Conservation (phyloP, 305 asterid species). For the Fraxinus nigra region DNA sequence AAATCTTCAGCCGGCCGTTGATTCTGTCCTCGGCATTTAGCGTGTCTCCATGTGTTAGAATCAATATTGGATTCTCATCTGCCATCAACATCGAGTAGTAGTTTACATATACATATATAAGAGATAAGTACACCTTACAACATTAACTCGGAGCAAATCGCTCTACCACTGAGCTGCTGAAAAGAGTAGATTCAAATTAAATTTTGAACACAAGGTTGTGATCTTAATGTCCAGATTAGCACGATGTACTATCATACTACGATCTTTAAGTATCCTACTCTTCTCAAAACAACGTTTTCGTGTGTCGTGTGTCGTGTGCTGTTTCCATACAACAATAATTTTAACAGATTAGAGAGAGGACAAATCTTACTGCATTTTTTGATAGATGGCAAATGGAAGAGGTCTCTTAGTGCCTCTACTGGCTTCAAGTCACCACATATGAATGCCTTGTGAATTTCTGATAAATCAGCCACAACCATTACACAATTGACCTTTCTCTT, state of each 20-base stretch:
- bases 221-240: too few species aligned
- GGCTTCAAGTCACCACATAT: slow-evolving; percentile 45
- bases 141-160: too few species aligned
- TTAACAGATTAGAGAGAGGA: too few species aligned
- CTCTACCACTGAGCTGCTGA: too few species aligned
- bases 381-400: slow-evolving; percentile 40
- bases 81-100: neutral
- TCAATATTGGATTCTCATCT: slow-evolving; percentile 65
- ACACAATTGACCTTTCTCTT: slow-evolving; percentile 60
- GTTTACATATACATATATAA: too few species aligned
- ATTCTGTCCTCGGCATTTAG: slow-evolving; percentile 50
- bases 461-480: slow-evolving; percentile 52
- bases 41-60: slow-evolving; percentile 63
- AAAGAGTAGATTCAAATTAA: too few species aligned
- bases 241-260: too few species aligned
- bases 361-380: slow-evolving; percentile 46
- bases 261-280: too few species aligned
- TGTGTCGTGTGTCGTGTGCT: neutral
- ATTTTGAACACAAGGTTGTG: too few species aligned
- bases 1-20: slow-evolving; percentile 39
- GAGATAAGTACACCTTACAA: too few species aligned
- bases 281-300: too few species aligned
- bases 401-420: slow-evolving; percentile 40
- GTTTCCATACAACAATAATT: too few species aligned
- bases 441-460: slow-evolving; percentile 39